Base-by-base conservation (phyloP, 768 basidiomycete genomes). In the Glaciozyma martinii region DNA sequence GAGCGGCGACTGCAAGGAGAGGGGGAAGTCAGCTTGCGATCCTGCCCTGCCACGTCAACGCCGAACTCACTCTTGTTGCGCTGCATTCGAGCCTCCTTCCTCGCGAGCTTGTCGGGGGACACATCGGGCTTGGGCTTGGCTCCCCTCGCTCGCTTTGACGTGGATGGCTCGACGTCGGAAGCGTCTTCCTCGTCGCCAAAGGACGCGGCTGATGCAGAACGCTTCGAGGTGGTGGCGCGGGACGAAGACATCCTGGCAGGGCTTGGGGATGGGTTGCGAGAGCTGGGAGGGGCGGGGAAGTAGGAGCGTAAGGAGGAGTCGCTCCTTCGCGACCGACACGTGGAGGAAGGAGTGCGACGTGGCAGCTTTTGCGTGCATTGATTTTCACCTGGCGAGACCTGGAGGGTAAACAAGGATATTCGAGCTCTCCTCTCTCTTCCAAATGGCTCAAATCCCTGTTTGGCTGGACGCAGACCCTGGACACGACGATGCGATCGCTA, bases 401-500 rank as follows among this genome's bases (percentile, higher is more conserved):
- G 2, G 37, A 40, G 12, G 15, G n/a, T n/a, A 40, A 40, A 40
- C 12, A 40, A 40, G 15, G 10, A 40, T 3, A 40, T 40, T 40
- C 42, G 42, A 43, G 42, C 42, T 43, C 12, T 19, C 42, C 12
- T 9, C 42, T 9, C 19, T n/a, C 21, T 10, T 21, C 23, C 47
- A 25, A 5, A 15, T 15, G 13, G 27, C 13, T 1, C n/a, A 7
- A 9, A 50, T 50, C 6, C 16, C 49, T 3, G 56, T 86, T 29
- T 87, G 85, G 85, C 72, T 86, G 49, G 86, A 87, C 72, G 81
- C 79, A 23, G 86, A 87, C 72, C 85, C 86, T 18, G 90, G 90
- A 19, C 90, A 93, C 72, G 90, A 94, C 72, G 90, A 93, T 78
- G 91, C 88, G 7, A 85, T 84, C 16, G 89, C 89, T 5, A 85